These are phyloP conservation scores for Rostrohypoxylon terebratum DNA, from an alignment of 495 filamentous ascomycete genomes.

Conservation along the genomic window DNA sequence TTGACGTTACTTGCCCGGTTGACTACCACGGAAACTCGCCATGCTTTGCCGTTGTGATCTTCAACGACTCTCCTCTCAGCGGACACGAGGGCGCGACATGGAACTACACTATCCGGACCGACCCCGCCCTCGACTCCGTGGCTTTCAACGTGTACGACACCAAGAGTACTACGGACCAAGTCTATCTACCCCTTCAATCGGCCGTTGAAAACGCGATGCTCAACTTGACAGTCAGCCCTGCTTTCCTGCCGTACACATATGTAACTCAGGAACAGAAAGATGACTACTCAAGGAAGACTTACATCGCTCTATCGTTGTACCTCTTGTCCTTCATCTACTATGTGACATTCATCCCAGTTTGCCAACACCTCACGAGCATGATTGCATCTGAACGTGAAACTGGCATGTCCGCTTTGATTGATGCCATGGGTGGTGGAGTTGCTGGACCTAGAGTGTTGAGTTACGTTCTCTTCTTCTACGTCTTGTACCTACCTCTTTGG, in stretches of 20 bases:
- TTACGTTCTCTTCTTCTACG: conserved; percentile 40
- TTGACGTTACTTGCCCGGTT: conserved; percentile 69
- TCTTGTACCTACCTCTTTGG: conserved; percentile 42
- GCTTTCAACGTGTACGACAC: conserved; percentile 64
- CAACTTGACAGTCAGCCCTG: conserved; percentile 57
- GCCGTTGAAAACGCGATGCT: conserved; percentile 76
- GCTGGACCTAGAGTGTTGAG: conserved; percentile 56
- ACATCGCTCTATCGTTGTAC: conserved; percentile 65
- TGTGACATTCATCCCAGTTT: conserved; percentile 69
- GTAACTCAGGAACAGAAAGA: conserved; percentile 66
- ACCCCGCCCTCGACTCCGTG: conserved; percentile 62
- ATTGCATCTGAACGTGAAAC: conserved; percentile 74
- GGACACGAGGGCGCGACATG: conserved; percentile 64
- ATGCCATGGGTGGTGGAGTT: conserved; percentile 71
- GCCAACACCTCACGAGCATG: conserved; percentile 72
- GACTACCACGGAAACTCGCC: conserved; percentile 69
- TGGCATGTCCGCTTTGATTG: conserved; percentile 74
- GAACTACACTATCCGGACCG: conserved; percentile 79
- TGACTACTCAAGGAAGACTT: conserved; percentile 67
- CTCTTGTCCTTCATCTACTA: conserved; percentile 71
- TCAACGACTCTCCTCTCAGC: conserved; percentile 72
- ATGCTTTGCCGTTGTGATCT: conserved; percentile 75
- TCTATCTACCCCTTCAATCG: conserved; percentile 76
- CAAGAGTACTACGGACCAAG: conserved; percentile 67
- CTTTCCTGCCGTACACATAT: conserved; percentile 72